Evolutionary conservation across 768 basidiomycete genomes (phyloP), one percentile per base, ranked within the genome.

Genomic region (Boletus subparvulus): DNA sequence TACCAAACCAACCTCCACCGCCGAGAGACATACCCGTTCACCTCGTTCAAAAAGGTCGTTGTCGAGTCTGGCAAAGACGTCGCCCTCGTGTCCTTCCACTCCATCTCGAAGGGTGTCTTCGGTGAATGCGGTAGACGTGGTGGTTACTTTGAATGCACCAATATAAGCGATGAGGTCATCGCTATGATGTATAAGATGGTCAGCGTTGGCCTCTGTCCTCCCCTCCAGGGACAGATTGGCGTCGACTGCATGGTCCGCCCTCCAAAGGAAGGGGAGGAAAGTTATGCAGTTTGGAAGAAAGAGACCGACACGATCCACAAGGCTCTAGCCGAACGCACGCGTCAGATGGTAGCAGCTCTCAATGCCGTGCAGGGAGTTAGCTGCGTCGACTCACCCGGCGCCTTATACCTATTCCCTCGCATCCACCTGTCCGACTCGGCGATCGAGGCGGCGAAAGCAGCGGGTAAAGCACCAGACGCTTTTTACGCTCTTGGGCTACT

Each of bases 81-180:
- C 54, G 85, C 92, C 43, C 85, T 99, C 69, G 78, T 99, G 52
- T 94, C 92, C 44, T 98, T 97, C 87, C 96, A 99, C 77, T 94
- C 91, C 52, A 96, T 96, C 70, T 95, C 92, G 54, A 99, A 99
- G 73, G 96, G 96, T 51, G 92, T 97, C 59, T 84, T 83, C 37
- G 96, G 96, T 56, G 96, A 99, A 75, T 99, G 97, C 71, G 96
- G 97, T 3, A 81, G 96, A n/a, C 83, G 97, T 47, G 96, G 96
- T 35, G 96, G 95, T 3, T 99, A 97, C 78, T 95, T 96, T 65
- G 96, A 99, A 75, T 85, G 87, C 69, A 81, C 83, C 59, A 98
- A 98, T 74, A 75, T 99, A 62, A 69, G 79, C 13, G 78, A 85
- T 9, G 87, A 92, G 30, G 80, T 96, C 56, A 76, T 89, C 58